Percentiles rank a stretch among this genome's conserved stretches.
These are phyloP conservation scores for Phytopythium kandeliae DNA, from an alignment of 352 stramenopile species.

Conservation along the genomic window DNA sequence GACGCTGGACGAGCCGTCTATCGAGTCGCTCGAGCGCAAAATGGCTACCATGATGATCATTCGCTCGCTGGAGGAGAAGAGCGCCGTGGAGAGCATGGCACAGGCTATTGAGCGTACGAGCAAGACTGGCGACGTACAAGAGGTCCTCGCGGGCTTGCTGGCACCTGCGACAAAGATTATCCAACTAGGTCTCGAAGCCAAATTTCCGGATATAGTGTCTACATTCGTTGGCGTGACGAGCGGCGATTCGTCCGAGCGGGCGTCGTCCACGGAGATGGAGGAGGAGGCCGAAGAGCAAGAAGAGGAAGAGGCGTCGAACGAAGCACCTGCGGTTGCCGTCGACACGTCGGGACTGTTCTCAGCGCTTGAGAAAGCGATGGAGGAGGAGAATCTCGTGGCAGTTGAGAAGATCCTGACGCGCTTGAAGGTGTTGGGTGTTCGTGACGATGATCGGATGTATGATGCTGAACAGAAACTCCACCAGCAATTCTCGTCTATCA, in stretches of 20 bases:
- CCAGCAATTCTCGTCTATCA: slow-evolving; percentile 25
- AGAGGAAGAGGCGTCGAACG: slow-evolving; percentile 6
- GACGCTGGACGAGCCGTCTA: slow-evolving; percentile 53
- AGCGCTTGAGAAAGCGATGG: slow-evolving; percentile 55
- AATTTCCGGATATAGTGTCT: slow-evolving; percentile 28
- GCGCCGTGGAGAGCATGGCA: slow-evolving; percentile 41
- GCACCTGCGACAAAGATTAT: slow-evolving; percentile 40
- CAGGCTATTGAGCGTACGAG: slow-evolving; percentile 16
- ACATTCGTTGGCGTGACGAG: slow-evolving; percentile 1
- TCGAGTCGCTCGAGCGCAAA: slow-evolving; percentile 65
- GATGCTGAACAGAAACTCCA: slow-evolving; percentile 27
- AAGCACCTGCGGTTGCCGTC: slow-evolving; percentile 9
- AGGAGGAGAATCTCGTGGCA: slow-evolving; percentile 65
- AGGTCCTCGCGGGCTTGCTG: slow-evolving; percentile 24
- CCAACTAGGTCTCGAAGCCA: slow-evolving; percentile 49
- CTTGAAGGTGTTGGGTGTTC: slow-evolving; percentile 30
- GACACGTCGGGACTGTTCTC: slow-evolving; percentile 34
- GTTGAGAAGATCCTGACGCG: slow-evolving; percentile 46
- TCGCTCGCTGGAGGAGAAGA: slow-evolving; percentile 68
- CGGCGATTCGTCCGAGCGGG: neutral
- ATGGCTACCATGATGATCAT: slow-evolving; percentile 84
- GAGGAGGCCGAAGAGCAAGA: slow-evolving; percentile 8
- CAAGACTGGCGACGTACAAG: slow-evolving; percentile 8
- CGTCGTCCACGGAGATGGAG: slow-evolving; percentile 8
- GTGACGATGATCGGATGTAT: slow-evolving; percentile 21